Evolutionary conservation across 148 eudicot genomes (phyloP).

Genomic region (Nyssa sinensis): DNA sequence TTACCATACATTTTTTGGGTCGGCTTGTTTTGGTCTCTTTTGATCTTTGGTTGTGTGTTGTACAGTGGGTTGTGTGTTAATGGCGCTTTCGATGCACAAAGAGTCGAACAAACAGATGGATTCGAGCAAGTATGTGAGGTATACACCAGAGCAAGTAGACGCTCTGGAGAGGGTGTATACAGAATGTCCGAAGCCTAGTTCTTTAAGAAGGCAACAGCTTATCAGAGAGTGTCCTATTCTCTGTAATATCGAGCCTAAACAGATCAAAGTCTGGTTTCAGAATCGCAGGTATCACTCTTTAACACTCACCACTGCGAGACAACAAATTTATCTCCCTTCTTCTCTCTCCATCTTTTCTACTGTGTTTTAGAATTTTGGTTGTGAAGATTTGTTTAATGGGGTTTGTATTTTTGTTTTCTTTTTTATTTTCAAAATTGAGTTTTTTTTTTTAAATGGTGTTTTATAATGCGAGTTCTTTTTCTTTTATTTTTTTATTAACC

Average conservation of each 20-base stretch:
- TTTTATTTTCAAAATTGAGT: neutral
- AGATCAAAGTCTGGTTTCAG: constrained; percentile 59
- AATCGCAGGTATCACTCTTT: constrained; percentile 33
- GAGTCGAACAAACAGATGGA: constrained; percentile 32
- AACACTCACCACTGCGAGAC: too few species aligned
- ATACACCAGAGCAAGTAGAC: constrained; percentile 51
- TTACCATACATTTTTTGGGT: neutral
- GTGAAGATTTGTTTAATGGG: neutral
- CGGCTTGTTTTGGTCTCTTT: neutral
- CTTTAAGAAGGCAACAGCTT: constrained; percentile 44
- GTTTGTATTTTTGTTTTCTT: neutral
- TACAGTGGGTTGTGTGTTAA: constrained; percentile 14
- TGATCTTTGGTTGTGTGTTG: neutral
- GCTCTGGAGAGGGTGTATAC: constrained; percentile 47
- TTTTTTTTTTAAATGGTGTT: neutral
- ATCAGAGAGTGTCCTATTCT: constrained; percentile 49
- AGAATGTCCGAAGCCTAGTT: constrained; percentile 46
- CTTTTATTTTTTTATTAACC: neutral
- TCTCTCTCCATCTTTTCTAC: too few species aligned
- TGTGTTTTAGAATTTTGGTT: too few species aligned
- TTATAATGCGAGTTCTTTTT: neutral
- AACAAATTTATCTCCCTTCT: too few species aligned
- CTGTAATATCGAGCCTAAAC: constrained; percentile 47
- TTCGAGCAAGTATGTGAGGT: constrained; percentile 46
- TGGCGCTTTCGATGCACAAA: constrained; percentile 36